A percentile compares a stretch with the other conserved stretches of the same genome.
Conservation (phyloP, 1,284 basidiomycete genomes). For the Cronartium ribicola region DNA sequence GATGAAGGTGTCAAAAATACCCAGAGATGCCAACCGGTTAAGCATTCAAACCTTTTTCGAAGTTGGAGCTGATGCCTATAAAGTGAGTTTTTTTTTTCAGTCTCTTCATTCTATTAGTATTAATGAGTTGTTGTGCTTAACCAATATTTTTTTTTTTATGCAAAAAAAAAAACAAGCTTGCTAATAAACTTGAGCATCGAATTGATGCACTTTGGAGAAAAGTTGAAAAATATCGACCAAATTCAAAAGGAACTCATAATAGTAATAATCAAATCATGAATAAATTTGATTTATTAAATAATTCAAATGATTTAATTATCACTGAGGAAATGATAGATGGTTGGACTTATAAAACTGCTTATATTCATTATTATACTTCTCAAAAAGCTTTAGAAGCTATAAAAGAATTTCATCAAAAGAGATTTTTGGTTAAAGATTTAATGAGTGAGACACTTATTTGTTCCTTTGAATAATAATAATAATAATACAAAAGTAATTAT, state of each 20-base stretch:
- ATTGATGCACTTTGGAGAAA: neutral
- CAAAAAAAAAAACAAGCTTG: neutral
- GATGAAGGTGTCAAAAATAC: neutral
- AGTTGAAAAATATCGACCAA: neutral
- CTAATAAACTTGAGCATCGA: constrained; percentile 5
- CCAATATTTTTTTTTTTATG: neutral
- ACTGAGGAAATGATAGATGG: neutral
- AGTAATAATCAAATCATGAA: neutral
- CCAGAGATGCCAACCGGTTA: neutral
- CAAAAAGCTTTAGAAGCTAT: neutral
- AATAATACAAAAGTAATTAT: neutral
- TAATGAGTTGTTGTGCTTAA: neutral
- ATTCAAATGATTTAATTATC: neutral
- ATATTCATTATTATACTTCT: neutral
- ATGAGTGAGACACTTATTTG: neutral
- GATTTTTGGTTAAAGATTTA: neutral
- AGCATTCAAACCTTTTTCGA: constrained; percentile 3
- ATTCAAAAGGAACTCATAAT: neutral
- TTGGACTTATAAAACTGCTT: neutral
- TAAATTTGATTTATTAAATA: neutral
- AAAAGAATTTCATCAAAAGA: constrained; percentile 1
- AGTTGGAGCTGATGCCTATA: constrained; percentile 5
- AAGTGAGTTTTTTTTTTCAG: neutral
- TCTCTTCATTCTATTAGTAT: neutral
- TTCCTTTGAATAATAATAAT: constrained; percentile 1